Evolutionary conservation across 148 eudicot genomes (phyloP).

Genomic region (Rhododendron simsii): DNA sequence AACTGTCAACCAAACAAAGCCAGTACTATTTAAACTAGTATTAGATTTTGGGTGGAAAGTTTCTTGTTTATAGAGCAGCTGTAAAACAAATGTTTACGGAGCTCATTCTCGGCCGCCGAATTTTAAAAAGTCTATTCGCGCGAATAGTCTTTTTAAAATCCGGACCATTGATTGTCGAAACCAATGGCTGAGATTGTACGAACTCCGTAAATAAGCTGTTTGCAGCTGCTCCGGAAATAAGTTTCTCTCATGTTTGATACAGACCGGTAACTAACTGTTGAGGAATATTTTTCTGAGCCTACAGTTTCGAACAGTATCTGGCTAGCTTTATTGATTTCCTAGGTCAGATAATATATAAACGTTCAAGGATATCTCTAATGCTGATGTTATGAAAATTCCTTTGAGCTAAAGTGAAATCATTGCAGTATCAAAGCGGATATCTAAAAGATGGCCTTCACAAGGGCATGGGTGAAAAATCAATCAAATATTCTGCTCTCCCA

Average conservation of each 20-base stretch:
- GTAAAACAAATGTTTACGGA: too few relatives aligned
- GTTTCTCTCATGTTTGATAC: neutral
- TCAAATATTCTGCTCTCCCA: neutral
- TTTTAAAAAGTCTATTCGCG: too few relatives aligned
- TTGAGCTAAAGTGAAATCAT: neutral
- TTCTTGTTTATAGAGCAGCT: too few relatives aligned
- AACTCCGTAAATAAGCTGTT: too few relatives aligned
- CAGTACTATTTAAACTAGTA: too few relatives aligned
- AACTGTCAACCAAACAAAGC: too few relatives aligned
- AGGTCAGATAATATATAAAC: neutral
- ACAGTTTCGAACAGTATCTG: neutral
- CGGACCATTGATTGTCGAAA: too few relatives aligned
- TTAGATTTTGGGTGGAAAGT: too few relatives aligned
- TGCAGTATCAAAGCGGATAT: neutral
- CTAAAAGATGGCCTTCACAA: neutral
- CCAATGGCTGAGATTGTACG: too few relatives aligned
- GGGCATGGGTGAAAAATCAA: neutral
- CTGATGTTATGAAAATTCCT: neutral
- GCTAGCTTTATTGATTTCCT: neutral
- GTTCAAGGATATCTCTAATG: neutral
- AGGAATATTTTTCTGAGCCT: neutral
- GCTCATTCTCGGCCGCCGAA: too few relatives aligned
- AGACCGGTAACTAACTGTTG: neutral
- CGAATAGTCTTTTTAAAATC: too few relatives aligned
- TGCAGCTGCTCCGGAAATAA: too few relatives aligned